Conservation (phyloP, 805 yeast genomes). For the Ogataea neopini region DNA sequence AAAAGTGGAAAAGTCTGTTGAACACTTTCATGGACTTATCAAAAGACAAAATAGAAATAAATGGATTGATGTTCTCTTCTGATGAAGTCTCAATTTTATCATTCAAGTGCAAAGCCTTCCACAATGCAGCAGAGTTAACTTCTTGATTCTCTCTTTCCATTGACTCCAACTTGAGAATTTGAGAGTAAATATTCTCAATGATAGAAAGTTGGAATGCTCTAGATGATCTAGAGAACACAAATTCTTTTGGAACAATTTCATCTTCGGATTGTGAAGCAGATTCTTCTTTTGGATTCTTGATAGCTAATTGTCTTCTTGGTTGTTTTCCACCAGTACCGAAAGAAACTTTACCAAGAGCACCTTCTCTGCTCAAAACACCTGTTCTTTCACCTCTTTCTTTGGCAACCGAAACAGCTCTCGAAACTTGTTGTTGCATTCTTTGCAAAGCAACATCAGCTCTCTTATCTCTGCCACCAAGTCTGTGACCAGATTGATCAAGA, state of each 20-base stretch:
- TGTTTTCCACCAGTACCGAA: conserved; percentile 77
- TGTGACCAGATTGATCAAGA: conserved; percentile 86
- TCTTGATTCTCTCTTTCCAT: conserved; percentile 57
- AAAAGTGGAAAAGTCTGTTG: conserved; percentile 84
- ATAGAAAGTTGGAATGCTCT: conserved; percentile 60
- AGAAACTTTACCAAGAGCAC: conserved; percentile 87
- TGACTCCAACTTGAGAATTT: conserved; percentile 78
- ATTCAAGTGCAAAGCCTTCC: conserved; percentile 77
- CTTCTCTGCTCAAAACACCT: conserved; percentile 65
- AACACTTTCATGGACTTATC: conserved; percentile 88
- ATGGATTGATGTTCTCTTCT: conserved; percentile 73
- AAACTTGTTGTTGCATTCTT: conserved; percentile 98
- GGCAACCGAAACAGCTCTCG: conserved; percentile 93
- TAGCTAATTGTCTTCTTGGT: conserved; percentile 83
- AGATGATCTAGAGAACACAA: conserved; percentile 36
- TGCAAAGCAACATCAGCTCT: conserved; percentile 89
- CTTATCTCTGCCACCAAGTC: conserved; percentile 81
- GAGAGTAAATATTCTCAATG: conserved; percentile 77
- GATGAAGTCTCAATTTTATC: conserved; percentile 52
- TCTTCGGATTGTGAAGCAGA: conserved; percentile 19
- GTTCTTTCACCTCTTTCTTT: conserved; percentile 73
- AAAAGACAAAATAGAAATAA: conserved; percentile 76
- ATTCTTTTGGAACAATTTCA: conserved; percentile 34
- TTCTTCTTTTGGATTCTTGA: conserved; percentile 35
- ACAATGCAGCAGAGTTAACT: conserved; percentile 52